A percentile compares a stretch with the other conserved stretches of the same genome.
Conservation (phyloP, 306 rosid genomes). For the Ammopiptanthus mongolicus region DNA sequence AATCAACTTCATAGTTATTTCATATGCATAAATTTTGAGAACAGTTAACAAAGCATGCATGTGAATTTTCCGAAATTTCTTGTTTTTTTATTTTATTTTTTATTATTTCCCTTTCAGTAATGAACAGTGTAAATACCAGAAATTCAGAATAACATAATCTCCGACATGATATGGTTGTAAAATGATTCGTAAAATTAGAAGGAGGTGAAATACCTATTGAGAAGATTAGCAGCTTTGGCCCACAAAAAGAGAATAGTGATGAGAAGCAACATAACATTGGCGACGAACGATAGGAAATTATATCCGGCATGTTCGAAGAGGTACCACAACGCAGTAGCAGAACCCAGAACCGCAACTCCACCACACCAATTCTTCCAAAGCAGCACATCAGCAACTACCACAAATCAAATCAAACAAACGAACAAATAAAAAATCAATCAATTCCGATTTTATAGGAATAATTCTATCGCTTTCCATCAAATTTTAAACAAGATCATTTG, state of each 20-base stretch:
- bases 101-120: neutral
- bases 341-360: slow-evolving; percentile 46
- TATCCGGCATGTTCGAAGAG: slow-evolving; percentile 86
- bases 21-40: neutral
- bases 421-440: neutral
- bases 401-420: neutral
- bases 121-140: neutral
- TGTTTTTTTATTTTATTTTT: neutral
- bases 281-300: slow-evolving; percentile 70
- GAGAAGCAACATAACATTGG: slow-evolving; percentile 85
- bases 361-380: slow-evolving; percentile 88
- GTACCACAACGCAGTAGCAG: slow-evolving; percentile 70
- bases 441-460: neutral
- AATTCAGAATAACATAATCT: neutral
- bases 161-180: neutral
- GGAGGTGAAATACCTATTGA: slow-evolving; percentile 58
- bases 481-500: slow-evolving; percentile 10
- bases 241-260: slow-evolving; percentile 82
- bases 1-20: neutral
- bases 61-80: neutral
- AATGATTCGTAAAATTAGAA: neutral
- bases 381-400: slow-evolving; percentile 79
- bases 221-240: slow-evolving; percentile 97
- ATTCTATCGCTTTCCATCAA: neutral
- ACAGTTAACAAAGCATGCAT: neutral